Evolutionary conservation across 352 stramenopile genomes (phyloP).

Genomic region (Globisporangium heterothallicum): DNA sequence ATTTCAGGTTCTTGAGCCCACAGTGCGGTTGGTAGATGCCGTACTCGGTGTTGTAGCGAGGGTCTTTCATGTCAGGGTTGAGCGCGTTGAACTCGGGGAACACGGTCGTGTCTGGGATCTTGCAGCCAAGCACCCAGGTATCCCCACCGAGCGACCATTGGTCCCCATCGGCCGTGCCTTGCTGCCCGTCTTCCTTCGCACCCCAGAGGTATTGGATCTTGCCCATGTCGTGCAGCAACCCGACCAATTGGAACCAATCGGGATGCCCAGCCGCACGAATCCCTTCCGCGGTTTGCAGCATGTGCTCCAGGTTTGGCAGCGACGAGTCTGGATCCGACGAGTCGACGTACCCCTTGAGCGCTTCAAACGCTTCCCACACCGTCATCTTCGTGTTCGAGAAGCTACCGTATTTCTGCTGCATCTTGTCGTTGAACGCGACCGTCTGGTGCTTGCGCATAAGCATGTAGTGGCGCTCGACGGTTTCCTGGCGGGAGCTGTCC

Average conservation of each 20-base stretch:
- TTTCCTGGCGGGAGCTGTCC: slow-evolving; percentile 54
- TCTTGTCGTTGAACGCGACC: slow-evolving; percentile 61
- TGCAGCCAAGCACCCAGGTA: slow-evolving; percentile 90
- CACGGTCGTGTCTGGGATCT: slow-evolving; percentile 84
- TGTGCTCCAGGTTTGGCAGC: slow-evolving; percentile 90
- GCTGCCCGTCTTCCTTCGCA: slow-evolving; percentile 70
- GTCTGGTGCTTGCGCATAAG: slow-evolving; percentile 78
- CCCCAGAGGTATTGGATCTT: slow-evolving; percentile 95
- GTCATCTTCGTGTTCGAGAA: slow-evolving; percentile 85
- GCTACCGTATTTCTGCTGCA: slow-evolving; percentile 63
- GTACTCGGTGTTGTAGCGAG: slow-evolving; percentile 75
- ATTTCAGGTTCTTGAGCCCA: slow-evolving; percentile 86
- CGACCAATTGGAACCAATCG: slow-evolving; percentile 91
- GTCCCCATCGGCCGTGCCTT: slow-evolving; percentile 81
- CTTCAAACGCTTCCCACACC: slow-evolving; percentile 87
- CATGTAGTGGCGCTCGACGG: slow-evolving; percentile 70
- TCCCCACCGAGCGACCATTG: slow-evolving; percentile 93
- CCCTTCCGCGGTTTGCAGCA: slow-evolving; percentile 92
- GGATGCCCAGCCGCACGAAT: slow-evolving; percentile 86
- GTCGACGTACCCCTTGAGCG: slow-evolving; percentile 90
- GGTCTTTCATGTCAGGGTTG: slow-evolving; percentile 89
- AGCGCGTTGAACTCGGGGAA: slow-evolving; percentile 88
- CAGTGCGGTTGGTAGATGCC: slow-evolving; percentile 89
- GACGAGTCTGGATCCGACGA: slow-evolving; percentile 89
- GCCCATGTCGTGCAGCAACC: slow-evolving; percentile 91